A percentile compares a stretch with the other conserved stretches of the same genome.
Evolutionary conservation across 495 filamentous ascomycete species (phyloP).

Genomic region (Pseudoneurospora amorphoporcata): DNA sequence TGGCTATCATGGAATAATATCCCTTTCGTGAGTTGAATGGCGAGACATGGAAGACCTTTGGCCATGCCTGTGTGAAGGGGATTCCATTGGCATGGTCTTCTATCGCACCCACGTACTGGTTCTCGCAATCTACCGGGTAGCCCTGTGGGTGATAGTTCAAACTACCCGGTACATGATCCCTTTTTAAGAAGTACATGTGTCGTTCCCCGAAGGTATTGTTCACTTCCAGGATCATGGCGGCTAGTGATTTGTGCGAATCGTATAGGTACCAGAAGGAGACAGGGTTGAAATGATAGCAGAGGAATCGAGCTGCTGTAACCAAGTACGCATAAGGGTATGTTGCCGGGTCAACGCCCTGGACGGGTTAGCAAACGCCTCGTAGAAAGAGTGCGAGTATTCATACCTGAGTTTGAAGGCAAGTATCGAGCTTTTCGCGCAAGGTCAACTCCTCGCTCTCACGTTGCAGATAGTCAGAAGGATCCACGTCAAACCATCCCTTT

Average conservation of each 20-base stretch:
- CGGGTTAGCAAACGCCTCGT: constrained; percentile 7
- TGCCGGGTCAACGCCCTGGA: constrained; percentile 38
- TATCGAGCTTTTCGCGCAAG: constrained; percentile 47
- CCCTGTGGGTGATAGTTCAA: not conserved
- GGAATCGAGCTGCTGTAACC: constrained; percentile 55
- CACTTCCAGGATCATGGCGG: constrained; percentile 62
- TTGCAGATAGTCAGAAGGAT: constrained; percentile 49
- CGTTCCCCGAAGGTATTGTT: constrained; percentile 73
- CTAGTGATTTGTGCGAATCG: constrained; percentile 42
- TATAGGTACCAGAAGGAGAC: constrained; percentile 80
- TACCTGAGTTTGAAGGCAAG: constrained; percentile 44
- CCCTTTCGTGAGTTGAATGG: constrained; percentile 61
- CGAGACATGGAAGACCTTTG: constrained; percentile 66
- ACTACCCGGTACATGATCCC: constrained; percentile 9
- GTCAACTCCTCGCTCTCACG: constrained; percentile 37
- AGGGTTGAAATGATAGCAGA: constrained; percentile 65
- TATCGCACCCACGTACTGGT: constrained; percentile 1
- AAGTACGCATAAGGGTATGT: constrained; percentile 57
- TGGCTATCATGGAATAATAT: constrained; percentile 43
- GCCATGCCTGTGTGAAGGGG: constrained; percentile 40
- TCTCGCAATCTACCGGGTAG: not conserved
- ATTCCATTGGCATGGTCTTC: constrained; percentile 3
- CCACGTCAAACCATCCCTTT: constrained; percentile 45
- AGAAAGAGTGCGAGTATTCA: not conserved
- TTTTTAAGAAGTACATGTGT: constrained; percentile 47